Percentiles rank a stretch among this genome's conserved stretches.
Evolutionary conservation across 192 early-diverging fungal genomes (phyloP).

Genomic region (Linderina pennispora): DNA sequence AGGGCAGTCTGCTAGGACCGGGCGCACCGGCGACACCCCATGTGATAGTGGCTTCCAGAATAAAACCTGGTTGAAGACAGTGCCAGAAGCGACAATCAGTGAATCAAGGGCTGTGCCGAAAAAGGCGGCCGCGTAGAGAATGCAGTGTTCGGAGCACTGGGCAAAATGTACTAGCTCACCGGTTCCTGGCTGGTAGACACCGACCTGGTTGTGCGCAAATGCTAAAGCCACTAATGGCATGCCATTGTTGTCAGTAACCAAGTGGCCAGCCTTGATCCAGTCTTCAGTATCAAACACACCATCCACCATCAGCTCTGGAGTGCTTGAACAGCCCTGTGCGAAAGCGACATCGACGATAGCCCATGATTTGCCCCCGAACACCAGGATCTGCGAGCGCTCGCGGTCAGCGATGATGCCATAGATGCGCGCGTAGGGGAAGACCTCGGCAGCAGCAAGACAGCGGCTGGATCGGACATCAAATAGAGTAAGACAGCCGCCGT

Average conservation of each 20-base stretch:
- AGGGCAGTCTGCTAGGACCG: background rate
- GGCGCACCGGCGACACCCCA: background rate
- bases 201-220: constrained; percentile 70
- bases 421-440: constrained; percentile 31
- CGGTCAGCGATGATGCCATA: constrained; percentile 31
- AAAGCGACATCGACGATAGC: constrained; percentile 14
- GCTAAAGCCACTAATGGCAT: constrained; percentile 50
- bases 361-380: constrained; percentile 51
- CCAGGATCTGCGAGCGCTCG: constrained; percentile 4
- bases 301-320: constrained; percentile 8
- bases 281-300: constrained; percentile 50
- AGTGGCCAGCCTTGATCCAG: constrained; percentile 77
- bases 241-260: constrained; percentile 40
- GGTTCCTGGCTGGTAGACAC: constrained; percentile 44
- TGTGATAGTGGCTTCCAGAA: constrained; percentile 55
- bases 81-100: constrained; percentile 64
- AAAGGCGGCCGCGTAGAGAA: constrained; percentile 71
- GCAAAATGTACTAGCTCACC: constrained; percentile 19
- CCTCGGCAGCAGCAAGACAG: background rate
- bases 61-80: constrained; percentile 78
- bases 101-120: constrained; percentile 47
- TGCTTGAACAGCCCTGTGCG: background rate
- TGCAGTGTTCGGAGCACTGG: constrained; percentile 62
- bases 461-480: constrained; percentile 13
- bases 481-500: constrained; percentile 32